These are phyloP conservation scores for Apophysomyces variabilis DNA, from an alignment of 371 early-diverging fungal genomes.

Conservation along the genomic window DNA sequence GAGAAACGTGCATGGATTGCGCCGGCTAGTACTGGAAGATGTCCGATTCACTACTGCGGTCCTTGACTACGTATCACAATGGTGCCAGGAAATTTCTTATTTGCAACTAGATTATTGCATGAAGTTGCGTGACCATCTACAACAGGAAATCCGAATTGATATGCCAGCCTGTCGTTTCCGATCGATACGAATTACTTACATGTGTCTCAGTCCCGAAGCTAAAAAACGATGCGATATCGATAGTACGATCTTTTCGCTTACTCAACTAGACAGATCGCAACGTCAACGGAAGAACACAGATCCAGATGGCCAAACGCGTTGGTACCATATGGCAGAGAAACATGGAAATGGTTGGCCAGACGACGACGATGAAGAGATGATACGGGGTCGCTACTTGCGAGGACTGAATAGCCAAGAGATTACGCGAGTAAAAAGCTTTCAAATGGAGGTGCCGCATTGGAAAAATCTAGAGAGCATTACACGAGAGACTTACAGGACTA, in stretches of 20 bases:
- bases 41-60: not conserved
- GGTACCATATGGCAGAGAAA: slow-evolving; percentile 1
- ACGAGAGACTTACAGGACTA: not conserved
- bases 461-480: not conserved
- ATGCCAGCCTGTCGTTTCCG: not conserved
- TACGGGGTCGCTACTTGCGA: not conserved
- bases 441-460: not conserved
- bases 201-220: not conserved
- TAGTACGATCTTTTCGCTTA: not conserved
- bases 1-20: not conserved
- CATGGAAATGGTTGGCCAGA: not conserved
- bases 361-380: not conserved
- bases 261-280: not conserved
- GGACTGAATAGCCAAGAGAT: not conserved
- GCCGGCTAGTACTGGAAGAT: not conserved
- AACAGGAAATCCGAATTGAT: slow-evolving; percentile 5
- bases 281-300: too few relatives aligned
- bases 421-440: not conserved
- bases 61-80: not conserved
- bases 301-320: not conserved
- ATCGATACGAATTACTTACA: not conserved
- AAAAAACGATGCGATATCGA: not conserved
- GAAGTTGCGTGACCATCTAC: not conserved
- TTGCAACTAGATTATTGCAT: not conserved
- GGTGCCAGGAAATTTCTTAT: not conserved